These are phyloP conservation scores for Colletotrichum cereale DNA, from an alignment of 2,329 filamentous ascomycete genomes.

Conservation along the genomic window DNA sequence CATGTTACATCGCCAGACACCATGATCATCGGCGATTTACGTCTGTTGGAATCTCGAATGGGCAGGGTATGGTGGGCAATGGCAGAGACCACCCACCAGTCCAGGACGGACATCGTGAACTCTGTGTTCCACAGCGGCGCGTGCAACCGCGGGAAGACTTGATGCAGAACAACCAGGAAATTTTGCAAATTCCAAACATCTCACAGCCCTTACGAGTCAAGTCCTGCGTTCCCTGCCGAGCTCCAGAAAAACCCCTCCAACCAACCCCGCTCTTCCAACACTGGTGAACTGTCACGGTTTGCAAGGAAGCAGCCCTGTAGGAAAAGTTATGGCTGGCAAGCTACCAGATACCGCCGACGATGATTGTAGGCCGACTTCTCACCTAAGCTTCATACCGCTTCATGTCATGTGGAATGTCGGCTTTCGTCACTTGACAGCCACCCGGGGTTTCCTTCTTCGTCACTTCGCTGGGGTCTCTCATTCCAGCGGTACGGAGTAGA, in stretches of 20 bases:
- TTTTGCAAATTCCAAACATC: slow-evolving; percentile 10
- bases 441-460: neutral
- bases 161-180: slow-evolving; percentile 8
- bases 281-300: neutral
- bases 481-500: neutral
- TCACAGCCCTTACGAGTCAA: slow-evolving; percentile 12
- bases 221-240: neutral
- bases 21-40: slow-evolving; percentile 19
- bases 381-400: slow-evolving; percentile 1
- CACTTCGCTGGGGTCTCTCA: neutral
- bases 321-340: neutral
- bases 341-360: neutral
- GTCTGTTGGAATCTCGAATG: slow-evolving; percentile 8
- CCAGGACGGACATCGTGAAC: slow-evolving; percentile 4
- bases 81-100: slow-evolving; percentile 1
- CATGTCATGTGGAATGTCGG: slow-evolving; percentile 19
- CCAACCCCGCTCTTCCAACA: neutral
- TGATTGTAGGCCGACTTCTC: neutral
- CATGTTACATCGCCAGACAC: slow-evolving; percentile 13
- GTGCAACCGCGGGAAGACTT: neutral
- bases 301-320: neutral
- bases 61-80: neutral
- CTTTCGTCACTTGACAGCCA: slow-evolving; percentile 29
- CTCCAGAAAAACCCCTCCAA: neutral
- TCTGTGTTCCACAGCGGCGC: slow-evolving; percentile 8